Conservation (phyloP, 2,329 filamentous ascomycete species). For the Cercospora zeae-maydis region DNA sequence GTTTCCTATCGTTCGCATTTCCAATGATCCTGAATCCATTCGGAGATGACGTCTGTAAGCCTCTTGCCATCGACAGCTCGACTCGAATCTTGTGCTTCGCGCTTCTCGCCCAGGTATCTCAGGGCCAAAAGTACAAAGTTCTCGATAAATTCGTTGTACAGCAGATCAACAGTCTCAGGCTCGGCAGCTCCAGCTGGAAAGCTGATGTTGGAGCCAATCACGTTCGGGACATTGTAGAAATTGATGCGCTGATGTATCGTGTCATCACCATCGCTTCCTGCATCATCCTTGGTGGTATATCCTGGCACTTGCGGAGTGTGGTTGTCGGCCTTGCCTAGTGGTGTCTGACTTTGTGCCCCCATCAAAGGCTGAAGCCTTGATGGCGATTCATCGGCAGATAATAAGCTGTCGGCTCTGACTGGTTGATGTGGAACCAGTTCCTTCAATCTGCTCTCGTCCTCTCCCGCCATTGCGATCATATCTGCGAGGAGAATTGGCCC, state of each 20-base stretch:
- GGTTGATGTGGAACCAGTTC: conserved; percentile 20
- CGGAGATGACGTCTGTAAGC: conserved; percentile 56
- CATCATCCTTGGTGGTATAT: conserved; percentile 86
- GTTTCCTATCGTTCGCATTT: conserved; percentile 24
- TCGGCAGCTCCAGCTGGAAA: conserved; percentile 53
- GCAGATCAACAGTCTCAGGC: conserved; percentile 75
- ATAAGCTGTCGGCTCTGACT: conserved; percentile 17
- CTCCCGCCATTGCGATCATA: conserved; percentile 22
- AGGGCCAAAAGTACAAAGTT: conserved; percentile 75
- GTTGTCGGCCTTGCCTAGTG: conserved; percentile 14
- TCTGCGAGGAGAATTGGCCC: conserved; percentile 47
- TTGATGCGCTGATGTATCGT: conserved; percentile 72
- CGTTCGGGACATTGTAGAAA: conserved; percentile 79
- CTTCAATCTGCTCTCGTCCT: conserved; percentile 9
- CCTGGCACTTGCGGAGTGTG: conserved; percentile 55
- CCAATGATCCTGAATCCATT: conserved; percentile 57
- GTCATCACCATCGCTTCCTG: conserved; percentile 81
- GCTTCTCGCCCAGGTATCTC: conserved; percentile 55
- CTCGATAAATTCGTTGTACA: conserved; percentile 89
- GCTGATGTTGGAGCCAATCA: conserved; percentile 65
- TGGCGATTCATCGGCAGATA: conserved; percentile 9
- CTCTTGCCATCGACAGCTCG: conserved; percentile 52
- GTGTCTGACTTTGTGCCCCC: conserved; percentile 6
- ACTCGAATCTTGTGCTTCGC: conserved; percentile 50
- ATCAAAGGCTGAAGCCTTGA: conserved; percentile 3